Percentiles rank a stretch among this genome's conserved stretches.
Evolutionary conservation across 257 asterid species (phyloP).

Genomic region (Rhazya stricta): DNA sequence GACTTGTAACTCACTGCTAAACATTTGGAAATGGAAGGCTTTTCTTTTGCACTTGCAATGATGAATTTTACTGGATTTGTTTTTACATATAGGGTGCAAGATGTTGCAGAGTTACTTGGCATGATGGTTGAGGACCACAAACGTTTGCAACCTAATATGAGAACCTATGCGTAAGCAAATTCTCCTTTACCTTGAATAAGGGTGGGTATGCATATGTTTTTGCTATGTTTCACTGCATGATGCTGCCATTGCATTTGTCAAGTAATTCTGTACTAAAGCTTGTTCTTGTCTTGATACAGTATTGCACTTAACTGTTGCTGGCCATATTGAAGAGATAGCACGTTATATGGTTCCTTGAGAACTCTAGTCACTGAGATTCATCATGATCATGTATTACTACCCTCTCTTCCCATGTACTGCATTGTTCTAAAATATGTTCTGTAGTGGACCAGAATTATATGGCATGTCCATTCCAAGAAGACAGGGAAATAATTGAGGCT

Average conservation of each 20-base stretch:
- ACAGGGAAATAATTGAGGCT: background rate
- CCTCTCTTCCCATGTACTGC: background rate
- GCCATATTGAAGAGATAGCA: background rate
- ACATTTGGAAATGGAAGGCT: background rate
- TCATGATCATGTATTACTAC: background rate
- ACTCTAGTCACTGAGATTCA: background rate
- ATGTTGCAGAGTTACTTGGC: constrained; percentile 96
- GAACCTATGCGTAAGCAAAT: constrained; percentile 90
- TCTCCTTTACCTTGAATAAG: constrained; percentile 11
- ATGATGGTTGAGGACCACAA: constrained; percentile 98
- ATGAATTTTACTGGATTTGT: constrained; percentile 8
- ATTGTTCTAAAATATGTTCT: background rate
- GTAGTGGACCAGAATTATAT: background rate
- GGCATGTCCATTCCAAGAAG: background rate
- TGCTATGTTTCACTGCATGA: background rate
- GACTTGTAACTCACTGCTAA: background rate
- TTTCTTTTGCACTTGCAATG: background rate
- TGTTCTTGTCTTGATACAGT: background rate
- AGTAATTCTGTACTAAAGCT: background rate
- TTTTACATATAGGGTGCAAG: constrained; percentile 72
- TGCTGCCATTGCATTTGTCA: background rate
- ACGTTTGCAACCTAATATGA: constrained; percentile 95
- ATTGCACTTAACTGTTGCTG: background rate
- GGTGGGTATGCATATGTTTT: background rate
- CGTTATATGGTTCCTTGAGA: no score